Conservation (phyloP, 495 filamentous ascomycete genomes). For the Podospora tetraspora region DNA sequence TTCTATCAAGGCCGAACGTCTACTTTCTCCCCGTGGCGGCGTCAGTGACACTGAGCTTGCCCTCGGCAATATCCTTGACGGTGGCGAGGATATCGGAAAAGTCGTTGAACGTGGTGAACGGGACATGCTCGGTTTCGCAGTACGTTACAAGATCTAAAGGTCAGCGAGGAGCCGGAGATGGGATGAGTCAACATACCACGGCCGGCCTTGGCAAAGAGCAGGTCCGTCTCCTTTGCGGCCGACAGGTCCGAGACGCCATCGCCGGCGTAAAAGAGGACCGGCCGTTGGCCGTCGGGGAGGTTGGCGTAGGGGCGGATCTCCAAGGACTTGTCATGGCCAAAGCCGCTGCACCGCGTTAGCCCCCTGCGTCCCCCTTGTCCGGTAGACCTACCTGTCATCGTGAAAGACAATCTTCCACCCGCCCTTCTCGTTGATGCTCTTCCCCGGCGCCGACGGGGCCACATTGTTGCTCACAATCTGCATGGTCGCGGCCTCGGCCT, state of each 20-base stretch:
- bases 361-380: neutral
- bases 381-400: conserved; percentile 62
- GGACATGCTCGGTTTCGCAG: conserved; percentile 69
- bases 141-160: conserved; percentile 69
- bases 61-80: conserved; percentile 65
- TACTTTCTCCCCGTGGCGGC: conserved; percentile 35
- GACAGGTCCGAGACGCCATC: conserved; percentile 88
- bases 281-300: conserved; percentile 59
- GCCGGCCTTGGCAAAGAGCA: conserved; percentile 86
- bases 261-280: conserved; percentile 80
- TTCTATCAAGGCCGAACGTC: conserved; percentile 4
- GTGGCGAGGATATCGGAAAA: conserved; percentile 70
- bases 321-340: conserved; percentile 89
- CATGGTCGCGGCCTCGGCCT: conserved; percentile 63
- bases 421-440: conserved; percentile 64
- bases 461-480: conserved; percentile 84
- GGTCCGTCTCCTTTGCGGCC: conserved; percentile 79
- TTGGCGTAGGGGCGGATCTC: conserved; percentile 79
- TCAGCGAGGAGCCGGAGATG: conserved; percentile 5
- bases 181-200: conserved; percentile 54
- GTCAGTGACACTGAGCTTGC: conserved; percentile 46
- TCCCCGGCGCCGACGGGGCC: conserved; percentile 53
- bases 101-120: conserved; percentile 75
- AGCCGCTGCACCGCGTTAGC: conserved; percentile 48
- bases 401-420: conserved; percentile 87